These are phyloP conservation scores for Schoenoplectus triqueter DNA, from an alignment of 202 grass and related monocot genomes.

Conservation along the genomic window DNA sequence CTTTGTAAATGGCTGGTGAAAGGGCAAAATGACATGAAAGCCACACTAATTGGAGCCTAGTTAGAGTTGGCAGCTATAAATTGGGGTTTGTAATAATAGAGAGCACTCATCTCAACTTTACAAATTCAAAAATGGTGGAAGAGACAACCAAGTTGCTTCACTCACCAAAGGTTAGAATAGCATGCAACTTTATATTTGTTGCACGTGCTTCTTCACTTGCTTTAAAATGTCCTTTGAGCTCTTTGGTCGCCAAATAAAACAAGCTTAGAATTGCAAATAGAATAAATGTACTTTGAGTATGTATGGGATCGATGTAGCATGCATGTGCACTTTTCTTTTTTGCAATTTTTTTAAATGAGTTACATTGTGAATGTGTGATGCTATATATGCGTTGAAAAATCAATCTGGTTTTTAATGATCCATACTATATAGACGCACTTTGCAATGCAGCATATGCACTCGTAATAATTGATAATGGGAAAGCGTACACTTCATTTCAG, in stretches of 20 bases:
- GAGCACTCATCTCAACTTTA: constrained; percentile 31
- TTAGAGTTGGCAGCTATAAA: constrained; percentile 33
- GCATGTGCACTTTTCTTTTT: background rate
- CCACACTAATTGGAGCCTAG: constrained; percentile 16
- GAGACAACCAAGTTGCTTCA: constrained; percentile 36
- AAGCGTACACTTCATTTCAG: background rate
- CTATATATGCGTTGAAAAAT: background rate
- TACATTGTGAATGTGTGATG: background rate
- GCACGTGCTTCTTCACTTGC: constrained; percentile 25
- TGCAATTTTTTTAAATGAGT: background rate
- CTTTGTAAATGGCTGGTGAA: constrained; percentile 40
- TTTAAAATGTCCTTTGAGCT: constrained; percentile 1
- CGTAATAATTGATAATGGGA: background rate
- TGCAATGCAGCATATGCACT: background rate
- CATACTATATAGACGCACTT: background rate
- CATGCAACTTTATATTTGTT: constrained; percentile 24
- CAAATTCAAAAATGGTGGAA: constrained; percentile 29
- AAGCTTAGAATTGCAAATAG: constrained; percentile 15
- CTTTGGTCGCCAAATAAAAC: constrained; percentile 23
- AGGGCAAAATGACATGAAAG: constrained; percentile 39
- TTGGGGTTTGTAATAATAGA: constrained; percentile 14
- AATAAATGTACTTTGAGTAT: constrained; percentile 30
- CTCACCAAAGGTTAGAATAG: constrained; percentile 39
- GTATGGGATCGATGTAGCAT: background rate
- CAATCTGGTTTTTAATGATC: background rate